phyloP scores from a whole-genome alignment of 1,139 yeast genomes.

The Blastobotrys persicus region DNA sequence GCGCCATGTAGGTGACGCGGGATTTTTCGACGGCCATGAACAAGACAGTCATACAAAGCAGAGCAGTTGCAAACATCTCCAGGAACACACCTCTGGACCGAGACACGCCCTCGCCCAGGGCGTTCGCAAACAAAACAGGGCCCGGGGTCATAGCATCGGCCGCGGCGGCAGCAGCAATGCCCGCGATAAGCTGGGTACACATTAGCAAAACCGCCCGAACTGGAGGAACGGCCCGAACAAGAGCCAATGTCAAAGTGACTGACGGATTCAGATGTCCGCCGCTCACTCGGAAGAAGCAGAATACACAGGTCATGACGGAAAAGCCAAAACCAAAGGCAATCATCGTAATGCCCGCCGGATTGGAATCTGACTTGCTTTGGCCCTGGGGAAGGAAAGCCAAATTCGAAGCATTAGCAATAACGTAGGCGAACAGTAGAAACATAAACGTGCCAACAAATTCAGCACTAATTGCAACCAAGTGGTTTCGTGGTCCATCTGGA shows the following conservation, averaged over 20 bases:
- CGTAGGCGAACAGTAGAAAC: constrained; percentile 77
- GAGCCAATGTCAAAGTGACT: constrained; percentile 68
- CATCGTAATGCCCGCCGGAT: constrained; percentile 67
- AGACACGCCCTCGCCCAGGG: constrained; percentile 70
- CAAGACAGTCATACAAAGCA: constrained; percentile 72
- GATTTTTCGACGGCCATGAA: constrained; percentile 85
- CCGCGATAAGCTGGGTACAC: constrained; percentile 71
- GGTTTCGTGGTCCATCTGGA: constrained; percentile 48
- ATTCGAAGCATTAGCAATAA: constrained; percentile 73
- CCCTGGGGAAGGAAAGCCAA: constrained; percentile 27
- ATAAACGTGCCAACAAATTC: constrained; percentile 86
- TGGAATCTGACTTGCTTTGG: constrained; percentile 42
- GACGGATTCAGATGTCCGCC: constrained; percentile 94
- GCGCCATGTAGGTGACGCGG: constrained; percentile 74
- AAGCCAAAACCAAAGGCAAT: constrained; percentile 87
- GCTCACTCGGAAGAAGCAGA: constrained; percentile 72
- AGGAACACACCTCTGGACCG: constrained; percentile 74
- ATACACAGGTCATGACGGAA: constrained; percentile 74
- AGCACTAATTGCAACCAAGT: constrained; percentile 52
- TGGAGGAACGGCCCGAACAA: constrained; percentile 73
- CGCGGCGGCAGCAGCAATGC: constrained; percentile 92
- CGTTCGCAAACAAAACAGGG: constrained; percentile 65
- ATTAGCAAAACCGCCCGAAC: constrained; percentile 65
- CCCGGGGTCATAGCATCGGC: constrained; percentile 90
- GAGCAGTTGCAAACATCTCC: constrained; percentile 77